Evolutionary conservation across 1,284 basidiomycete genomes (phyloP).

Genomic region (Exobasidium cylindrosporum): DNA sequence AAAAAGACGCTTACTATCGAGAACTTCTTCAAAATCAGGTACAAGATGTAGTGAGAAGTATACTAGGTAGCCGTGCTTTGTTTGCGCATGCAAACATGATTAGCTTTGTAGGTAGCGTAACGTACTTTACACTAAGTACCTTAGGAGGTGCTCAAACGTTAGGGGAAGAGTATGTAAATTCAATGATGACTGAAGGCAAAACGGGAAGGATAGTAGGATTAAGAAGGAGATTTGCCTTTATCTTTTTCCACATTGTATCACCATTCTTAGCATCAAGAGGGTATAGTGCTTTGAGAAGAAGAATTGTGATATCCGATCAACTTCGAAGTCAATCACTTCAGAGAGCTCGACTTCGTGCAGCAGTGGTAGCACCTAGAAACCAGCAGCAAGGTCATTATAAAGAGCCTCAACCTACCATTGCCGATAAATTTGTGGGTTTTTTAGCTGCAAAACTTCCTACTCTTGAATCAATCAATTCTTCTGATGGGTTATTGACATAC

Average conservation of each 20-base stretch:
- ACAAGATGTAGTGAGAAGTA: constrained; percentile 49
- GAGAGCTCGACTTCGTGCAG: constrained; percentile 18
- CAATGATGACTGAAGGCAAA: constrained; percentile 45
- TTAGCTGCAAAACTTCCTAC: constrained; percentile 36
- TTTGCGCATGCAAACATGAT: constrained; percentile 50
- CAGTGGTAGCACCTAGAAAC: neutral
- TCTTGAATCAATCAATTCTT: constrained; percentile 48
- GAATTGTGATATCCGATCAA: constrained; percentile 10
- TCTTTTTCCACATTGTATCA: constrained; percentile 48
- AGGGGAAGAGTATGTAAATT: constrained; percentile 57
- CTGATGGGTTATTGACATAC: constrained; percentile 47
- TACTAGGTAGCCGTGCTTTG: constrained; percentile 54
- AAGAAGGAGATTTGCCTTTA: constrained; percentile 43
- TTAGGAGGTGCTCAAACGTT: constrained; percentile 55
- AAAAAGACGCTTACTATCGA: constrained; percentile 56
- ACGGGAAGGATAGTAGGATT: constrained; percentile 42
- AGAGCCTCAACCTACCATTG: constrained; percentile 13
- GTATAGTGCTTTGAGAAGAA: constrained; percentile 37
- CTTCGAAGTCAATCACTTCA: constrained; percentile 19
- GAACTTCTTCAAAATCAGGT: constrained; percentile 50
- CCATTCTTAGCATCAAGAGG: constrained; percentile 48
- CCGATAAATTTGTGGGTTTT: constrained; percentile 21
- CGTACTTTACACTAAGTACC: constrained; percentile 54
- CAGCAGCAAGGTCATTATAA: constrained; percentile 4
- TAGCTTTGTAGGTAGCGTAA: constrained; percentile 44